Evolutionary conservation across 1,139 yeast genomes (phyloP).

Genomic region (Candida gigantensis): DNA sequence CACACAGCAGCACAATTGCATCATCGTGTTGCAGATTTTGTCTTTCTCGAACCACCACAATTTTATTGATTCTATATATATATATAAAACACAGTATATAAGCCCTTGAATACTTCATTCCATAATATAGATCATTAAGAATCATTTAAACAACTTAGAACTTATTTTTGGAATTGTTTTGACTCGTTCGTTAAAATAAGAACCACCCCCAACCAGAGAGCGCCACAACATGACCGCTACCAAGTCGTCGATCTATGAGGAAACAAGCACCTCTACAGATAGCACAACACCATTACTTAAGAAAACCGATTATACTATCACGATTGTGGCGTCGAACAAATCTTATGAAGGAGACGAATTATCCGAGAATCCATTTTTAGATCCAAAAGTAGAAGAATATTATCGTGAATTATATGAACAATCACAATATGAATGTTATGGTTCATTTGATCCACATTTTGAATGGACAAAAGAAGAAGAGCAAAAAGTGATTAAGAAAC

Average conservation of each 20-base stretch:
- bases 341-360: background rate
- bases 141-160: no score
- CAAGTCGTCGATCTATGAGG: background rate
- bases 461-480: slow-evolving; percentile 39
- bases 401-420: slow-evolving; percentile 27
- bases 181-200: no score
- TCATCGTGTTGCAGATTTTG: background rate
- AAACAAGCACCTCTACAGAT: background rate
- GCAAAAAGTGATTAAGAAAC: slow-evolving; percentile 23
- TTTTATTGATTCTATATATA: background rate
- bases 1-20: background rate
- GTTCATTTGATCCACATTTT: slow-evolving; percentile 34
- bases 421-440: slow-evolving; percentile 34
- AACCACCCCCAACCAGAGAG: no score
- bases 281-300: background rate
- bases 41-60: slow-evolving; percentile 1
- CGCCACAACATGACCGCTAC: background rate
- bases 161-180: no score
- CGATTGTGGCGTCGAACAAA: background rate
- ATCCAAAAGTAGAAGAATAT: slow-evolving; percentile 12
- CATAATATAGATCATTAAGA: no score
- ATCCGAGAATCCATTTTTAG: slow-evolving; percentile 12
- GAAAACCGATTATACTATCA: background rate
- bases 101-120: no score
- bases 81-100: background rate